These are phyloP conservation scores for Phytopythium delawarense DNA, from an alignment of 352 stramenopile genomes.

Conservation along the genomic window DNA sequence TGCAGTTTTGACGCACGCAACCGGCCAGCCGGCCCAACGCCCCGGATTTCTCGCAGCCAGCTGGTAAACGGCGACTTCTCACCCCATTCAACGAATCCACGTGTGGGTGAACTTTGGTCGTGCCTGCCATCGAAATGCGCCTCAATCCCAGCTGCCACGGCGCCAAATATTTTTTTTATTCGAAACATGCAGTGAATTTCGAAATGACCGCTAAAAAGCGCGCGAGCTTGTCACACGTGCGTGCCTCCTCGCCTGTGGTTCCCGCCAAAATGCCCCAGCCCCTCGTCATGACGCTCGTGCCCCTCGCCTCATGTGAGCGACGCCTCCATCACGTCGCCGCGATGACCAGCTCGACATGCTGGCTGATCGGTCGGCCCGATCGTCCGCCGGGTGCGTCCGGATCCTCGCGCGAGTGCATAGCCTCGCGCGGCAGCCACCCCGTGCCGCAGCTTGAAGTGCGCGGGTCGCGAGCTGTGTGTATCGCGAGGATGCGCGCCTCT, in stretches of 20 bases:
- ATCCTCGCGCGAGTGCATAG: neutral
- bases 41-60: neutral
- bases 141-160: neutral
- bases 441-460: neutral
- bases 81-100: neutral
- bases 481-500: neutral
- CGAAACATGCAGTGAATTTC: too few species aligned
- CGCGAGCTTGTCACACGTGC: neutral
- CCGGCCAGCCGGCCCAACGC: neutral
- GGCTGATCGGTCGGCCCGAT: too few species aligned
- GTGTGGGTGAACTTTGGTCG: neutral
- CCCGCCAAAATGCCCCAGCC: neutral
- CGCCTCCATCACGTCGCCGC: neutral
- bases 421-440: neutral
- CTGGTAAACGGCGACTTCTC: neutral
- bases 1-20: neutral
- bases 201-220: too few species aligned
- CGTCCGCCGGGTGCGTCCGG: neutral
- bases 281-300: neutral
- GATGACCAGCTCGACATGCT: neutral
- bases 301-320: neutral
- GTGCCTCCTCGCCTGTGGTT: too few species aligned
- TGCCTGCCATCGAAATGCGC: neutral
- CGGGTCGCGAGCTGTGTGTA: neutral
- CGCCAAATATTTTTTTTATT: slow-evolving; percentile 1